Conservation (phyloP, 23 red algal species). For the Gracilaria domingensis region DNA sequence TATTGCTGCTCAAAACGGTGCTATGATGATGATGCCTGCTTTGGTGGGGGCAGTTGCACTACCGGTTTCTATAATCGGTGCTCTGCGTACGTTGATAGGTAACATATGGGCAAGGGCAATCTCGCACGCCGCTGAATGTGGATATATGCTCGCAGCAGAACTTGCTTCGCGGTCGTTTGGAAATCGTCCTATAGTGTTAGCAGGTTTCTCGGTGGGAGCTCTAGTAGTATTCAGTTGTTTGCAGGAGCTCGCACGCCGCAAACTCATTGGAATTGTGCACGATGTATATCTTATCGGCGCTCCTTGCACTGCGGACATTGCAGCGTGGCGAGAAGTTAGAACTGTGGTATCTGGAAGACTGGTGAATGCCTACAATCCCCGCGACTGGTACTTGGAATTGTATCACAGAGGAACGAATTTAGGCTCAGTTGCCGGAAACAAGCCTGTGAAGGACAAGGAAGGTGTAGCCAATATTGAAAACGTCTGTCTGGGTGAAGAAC, state of each 20-base stretch:
- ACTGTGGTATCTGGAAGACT: constrained; percentile 57
- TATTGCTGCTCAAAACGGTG: constrained; percentile 61
- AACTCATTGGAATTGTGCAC: constrained; percentile 68
- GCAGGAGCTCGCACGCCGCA: constrained; percentile 62
- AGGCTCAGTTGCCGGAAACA: constrained; percentile 51
- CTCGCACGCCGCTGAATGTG: constrained; percentile 53
- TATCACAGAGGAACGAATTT: constrained; percentile 72
- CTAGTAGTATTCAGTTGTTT: constrained; percentile 62
- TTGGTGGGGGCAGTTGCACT: constrained; percentile 64
- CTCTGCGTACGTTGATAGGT: constrained; percentile 62
- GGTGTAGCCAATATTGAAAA: constrained; percentile 63
- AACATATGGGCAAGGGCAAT: constrained; percentile 73
- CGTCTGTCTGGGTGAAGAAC: constrained; percentile 42
- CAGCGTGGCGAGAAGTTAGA: constrained; percentile 54
- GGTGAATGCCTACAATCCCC: constrained; percentile 73
- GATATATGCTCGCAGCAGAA: constrained; percentile 76
- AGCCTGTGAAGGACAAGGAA: constrained; percentile 40
- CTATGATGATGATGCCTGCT: constrained; percentile 55
- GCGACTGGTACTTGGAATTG: constrained; percentile 76
- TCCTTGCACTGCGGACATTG: constrained; percentile 45
- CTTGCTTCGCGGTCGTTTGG: constrained; percentile 67
- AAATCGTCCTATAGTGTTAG: constrained; percentile 62
- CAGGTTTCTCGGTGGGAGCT: constrained; percentile 69
- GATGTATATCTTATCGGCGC: constrained; percentile 74
- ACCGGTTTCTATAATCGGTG: constrained; percentile 65